Evolutionary conservation across 1,284 basidiomycete genomes (phyloP).

Genomic region (Cerioporus squamosus): DNA sequence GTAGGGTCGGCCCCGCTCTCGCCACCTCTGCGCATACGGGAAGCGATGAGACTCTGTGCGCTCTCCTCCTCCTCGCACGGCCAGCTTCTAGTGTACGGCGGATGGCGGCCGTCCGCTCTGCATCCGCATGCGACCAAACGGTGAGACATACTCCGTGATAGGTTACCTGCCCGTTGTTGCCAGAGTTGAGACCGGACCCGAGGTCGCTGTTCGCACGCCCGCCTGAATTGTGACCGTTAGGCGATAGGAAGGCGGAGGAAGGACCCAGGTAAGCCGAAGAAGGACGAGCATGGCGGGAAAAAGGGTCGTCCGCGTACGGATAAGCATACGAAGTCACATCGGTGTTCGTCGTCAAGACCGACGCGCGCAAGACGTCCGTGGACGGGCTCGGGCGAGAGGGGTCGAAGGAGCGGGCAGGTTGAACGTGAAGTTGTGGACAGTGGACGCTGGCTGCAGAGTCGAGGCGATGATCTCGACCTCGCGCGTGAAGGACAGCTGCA

Average conservation of each 20-base stretch:
- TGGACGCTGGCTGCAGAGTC: slow-evolving; percentile 88
- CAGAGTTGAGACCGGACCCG: slow-evolving; percentile 42
- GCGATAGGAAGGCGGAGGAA: slow-evolving; percentile 54
- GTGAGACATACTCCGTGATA: slow-evolving; percentile 92
- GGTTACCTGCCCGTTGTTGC: slow-evolving; percentile 53
- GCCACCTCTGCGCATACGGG: slow-evolving; percentile 62
- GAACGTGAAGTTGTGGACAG: slow-evolving; percentile 93
- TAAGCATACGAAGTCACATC: slow-evolving; percentile 65
- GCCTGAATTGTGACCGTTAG: slow-evolving; percentile 38
- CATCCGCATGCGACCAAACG: slow-evolving; percentile 93
- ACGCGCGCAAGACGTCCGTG: slow-evolving; percentile 72
- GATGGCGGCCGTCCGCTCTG: slow-evolving; percentile 81
- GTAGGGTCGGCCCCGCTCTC: slow-evolving; percentile 55
- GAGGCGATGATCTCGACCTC: slow-evolving; percentile 96
- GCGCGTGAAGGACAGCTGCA: slow-evolving; percentile 82
- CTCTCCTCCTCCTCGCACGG: slow-evolving; percentile 78
- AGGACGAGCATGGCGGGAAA: slow-evolving; percentile 62
- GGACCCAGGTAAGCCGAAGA: slow-evolving; percentile 81
- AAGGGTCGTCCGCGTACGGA: slow-evolving; percentile 75
- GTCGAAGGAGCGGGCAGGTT: slow-evolving; percentile 74
- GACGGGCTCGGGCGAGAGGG: slow-evolving; percentile 71
- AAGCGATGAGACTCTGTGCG: slow-evolving; percentile 69
- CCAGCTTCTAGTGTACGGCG: slow-evolving; percentile 80
- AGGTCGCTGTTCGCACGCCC: slow-evolving; percentile 40
- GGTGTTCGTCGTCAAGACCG: slow-evolving; percentile 63